Conservation (phyloP, 179 eudicot genomes). For the Vitellaria paradoxa region DNA sequence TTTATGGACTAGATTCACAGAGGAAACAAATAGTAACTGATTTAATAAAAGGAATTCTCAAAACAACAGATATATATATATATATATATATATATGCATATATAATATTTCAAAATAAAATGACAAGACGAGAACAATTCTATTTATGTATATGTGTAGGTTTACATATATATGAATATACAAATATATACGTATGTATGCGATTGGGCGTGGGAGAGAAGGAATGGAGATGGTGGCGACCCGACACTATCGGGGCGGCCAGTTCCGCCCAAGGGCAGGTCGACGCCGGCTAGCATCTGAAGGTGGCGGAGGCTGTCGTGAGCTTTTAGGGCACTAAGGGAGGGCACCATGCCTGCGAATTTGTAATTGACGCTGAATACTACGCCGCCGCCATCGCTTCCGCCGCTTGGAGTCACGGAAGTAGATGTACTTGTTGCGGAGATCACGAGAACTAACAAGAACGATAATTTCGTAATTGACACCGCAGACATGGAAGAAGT, state of each 20-base stretch:
- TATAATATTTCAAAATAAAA: background rate
- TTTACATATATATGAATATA: background rate
- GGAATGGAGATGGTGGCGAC: conserved; percentile 23
- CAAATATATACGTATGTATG: background rate
- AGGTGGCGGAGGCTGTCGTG: conserved; percentile 76
- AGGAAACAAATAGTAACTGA: too few relatives aligned
- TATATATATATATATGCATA: background rate
- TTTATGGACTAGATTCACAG: background rate
- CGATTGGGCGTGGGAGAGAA: background rate
- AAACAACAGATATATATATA: background rate
- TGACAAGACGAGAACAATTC: background rate
- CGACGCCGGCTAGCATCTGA: conserved; percentile 58
- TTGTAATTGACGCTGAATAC: conserved; percentile 62
- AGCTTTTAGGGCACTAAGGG: conserved; percentile 48
- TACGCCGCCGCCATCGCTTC: conserved; percentile 28
- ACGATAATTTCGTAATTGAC: background rate
- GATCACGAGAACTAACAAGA: background rate
- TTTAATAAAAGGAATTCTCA: too few relatives aligned
- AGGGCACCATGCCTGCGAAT: conserved; percentile 45
- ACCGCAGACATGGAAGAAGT: background rate
- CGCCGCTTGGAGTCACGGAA: conserved; percentile 22
- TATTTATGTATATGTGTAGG: too few relatives aligned
- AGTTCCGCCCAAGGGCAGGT: conserved; percentile 80
- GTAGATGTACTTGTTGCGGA: background rate
- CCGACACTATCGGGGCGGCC: conserved; percentile 84